phyloP scores from a whole-genome alignment of 345 rosid species.

The Lepidium aucheri region DNA sequence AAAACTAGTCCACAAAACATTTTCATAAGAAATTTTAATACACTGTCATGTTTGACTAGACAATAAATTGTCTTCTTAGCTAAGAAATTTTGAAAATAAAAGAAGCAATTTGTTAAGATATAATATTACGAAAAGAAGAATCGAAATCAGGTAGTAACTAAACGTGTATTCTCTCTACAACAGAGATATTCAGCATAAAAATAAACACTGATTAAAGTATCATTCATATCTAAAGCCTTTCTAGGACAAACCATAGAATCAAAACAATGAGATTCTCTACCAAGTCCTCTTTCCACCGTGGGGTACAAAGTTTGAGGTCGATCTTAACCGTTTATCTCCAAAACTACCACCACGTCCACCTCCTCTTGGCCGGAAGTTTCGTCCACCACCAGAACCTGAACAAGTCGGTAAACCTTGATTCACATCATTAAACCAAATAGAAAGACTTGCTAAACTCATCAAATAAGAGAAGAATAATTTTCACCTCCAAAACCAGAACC shows the following conservation, averaged over 20 bases:
- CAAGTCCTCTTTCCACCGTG: conserved; percentile 61
- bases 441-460: background rate
- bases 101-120: background rate
- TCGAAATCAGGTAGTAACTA: background rate
- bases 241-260: background rate
- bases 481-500: conserved; percentile 53
- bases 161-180: conserved; percentile 14
- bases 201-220: conserved; percentile 4
- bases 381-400: conserved; percentile 47
- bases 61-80: background rate
- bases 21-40: background rate
- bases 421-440: background rate
- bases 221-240: background rate
- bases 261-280: conserved; percentile 23
- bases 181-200: conserved; percentile 4
- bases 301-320: conserved; percentile 72
- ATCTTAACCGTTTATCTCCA: conserved; percentile 48
- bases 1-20: background rate
- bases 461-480: background rate
- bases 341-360: conserved; percentile 73
- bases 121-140: background rate
- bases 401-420: background rate
- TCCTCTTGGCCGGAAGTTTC: conserved; percentile 72
- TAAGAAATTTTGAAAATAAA: background rate
- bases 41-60: background rate